A percentile compares a stretch with the other conserved stretches of the same genome.
Evolutionary conservation across 768 basidiomycete genomes (phyloP).

Genomic region (Boletus coccyginus): DNA sequence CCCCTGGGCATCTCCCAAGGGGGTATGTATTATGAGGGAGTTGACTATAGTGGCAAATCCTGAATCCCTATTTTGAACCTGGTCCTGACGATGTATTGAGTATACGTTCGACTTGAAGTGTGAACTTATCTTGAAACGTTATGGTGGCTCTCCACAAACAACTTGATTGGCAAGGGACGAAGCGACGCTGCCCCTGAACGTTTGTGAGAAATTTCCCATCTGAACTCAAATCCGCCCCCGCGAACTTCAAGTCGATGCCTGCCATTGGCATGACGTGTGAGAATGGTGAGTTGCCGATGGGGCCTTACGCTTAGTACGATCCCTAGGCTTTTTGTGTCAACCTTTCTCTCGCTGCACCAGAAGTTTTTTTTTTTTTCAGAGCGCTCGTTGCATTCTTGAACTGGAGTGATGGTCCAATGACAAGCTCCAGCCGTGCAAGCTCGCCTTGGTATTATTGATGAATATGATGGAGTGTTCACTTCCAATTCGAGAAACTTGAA

Average conservation of each 20-base stretch:
- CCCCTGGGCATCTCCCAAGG: too few relatives aligned
- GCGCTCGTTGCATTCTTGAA: not conserved
- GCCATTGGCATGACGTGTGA: not conserved
- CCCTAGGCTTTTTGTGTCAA: not conserved
- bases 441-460: not conserved
- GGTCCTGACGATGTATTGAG: too few relatives aligned
- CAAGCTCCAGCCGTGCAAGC: not conserved
- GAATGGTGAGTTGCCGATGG: not conserved
- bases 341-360: not conserved
- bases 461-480: slow-evolving; percentile 19
- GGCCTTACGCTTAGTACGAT: not conserved
- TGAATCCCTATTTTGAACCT: too few relatives aligned
- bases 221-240: not conserved
- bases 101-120: too few relatives aligned
- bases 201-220: slow-evolving; percentile 8
- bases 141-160: too few relatives aligned
- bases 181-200: not conserved
- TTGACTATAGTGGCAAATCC: too few relatives aligned
- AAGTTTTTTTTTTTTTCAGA: too few relatives aligned
- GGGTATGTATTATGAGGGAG: too few relatives aligned
- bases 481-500: not conserved
- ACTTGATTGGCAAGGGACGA: too few relatives aligned
- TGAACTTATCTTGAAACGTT: too few relatives aligned
- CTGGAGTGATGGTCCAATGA: slow-evolving; percentile 23
- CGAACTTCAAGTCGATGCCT: not conserved